Conservation (phyloP, 352 stramenopile species). For the Pythium aristosporum region DNA sequence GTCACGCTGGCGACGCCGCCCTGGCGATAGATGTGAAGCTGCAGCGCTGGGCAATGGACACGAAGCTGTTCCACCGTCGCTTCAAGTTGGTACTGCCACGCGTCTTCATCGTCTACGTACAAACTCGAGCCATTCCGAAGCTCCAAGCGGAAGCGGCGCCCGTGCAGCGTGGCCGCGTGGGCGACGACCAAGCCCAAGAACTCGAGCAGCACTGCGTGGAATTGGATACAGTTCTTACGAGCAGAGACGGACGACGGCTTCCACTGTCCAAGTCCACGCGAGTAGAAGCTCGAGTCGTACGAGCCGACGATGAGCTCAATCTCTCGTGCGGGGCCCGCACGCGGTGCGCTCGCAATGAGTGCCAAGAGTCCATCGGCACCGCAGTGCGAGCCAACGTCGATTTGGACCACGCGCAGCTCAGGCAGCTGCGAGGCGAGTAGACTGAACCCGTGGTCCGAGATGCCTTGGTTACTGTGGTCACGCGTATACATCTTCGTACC, state of each 20-base stretch:
- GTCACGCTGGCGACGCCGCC: conserved; percentile 3
- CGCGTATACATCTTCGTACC: background rate
- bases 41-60: background rate
- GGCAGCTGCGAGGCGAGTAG: background rate
- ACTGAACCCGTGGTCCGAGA: conserved; percentile 3
- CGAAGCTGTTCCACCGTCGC: background rate
- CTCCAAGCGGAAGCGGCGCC: conserved; percentile 9
- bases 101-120: conserved; percentile 4
- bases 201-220: conserved; percentile 22
- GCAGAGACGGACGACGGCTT: background rate
- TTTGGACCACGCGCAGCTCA: background rate
- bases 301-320: conserved; percentile 21
- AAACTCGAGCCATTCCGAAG: conserved; percentile 15
- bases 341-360: conserved; percentile 56
- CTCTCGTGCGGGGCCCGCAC: conserved; percentile 34
- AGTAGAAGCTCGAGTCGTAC: conserved; percentile 6
- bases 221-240: conserved; percentile 17
- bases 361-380: conserved; percentile 67
- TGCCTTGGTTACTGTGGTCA: background rate
- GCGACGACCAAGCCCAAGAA: conserved; percentile 10
- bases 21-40: conserved; percentile 6
- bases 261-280: background rate
- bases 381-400: conserved; percentile 24
- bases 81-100: conserved; percentile 10
- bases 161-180: background rate